Evolutionary conservation across 1,284 basidiomycete species (phyloP).

Genomic region (Trichosporon sp.): DNA sequence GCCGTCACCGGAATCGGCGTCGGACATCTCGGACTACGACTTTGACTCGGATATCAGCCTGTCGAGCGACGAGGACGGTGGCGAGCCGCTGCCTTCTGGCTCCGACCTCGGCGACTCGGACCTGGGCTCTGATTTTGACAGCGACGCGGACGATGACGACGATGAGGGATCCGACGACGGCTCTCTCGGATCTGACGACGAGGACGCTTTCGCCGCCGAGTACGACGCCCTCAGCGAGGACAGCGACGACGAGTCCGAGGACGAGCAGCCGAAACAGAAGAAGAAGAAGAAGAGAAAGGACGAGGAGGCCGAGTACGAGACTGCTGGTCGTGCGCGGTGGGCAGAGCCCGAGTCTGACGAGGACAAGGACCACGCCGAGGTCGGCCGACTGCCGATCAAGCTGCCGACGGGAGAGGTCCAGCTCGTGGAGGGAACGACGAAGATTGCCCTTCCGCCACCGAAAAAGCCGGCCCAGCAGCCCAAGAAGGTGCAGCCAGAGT

Average conservation of each 20-base stretch:
- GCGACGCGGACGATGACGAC: constrained; percentile 34
- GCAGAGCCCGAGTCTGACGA: constrained; percentile 36
- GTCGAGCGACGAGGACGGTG: constrained; percentile 45
- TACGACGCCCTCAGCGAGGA: constrained; percentile 34
- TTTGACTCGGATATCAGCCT: constrained; percentile 50
- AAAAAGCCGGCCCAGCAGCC: constrained; percentile 49
- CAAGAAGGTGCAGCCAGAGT: constrained; percentile 56
- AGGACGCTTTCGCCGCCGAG: constrained; percentile 29
- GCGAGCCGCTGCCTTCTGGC: constrained; percentile 35
- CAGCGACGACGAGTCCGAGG: constrained; percentile 34
- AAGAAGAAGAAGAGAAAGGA: constrained; percentile 42
- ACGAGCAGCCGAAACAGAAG: constrained; percentile 37
- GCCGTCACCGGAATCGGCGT: constrained; percentile 37
- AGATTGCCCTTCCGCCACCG: constrained; percentile 56
- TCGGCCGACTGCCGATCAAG: constrained; percentile 81
- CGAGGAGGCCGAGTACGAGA: constrained; percentile 53
- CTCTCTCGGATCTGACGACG: constrained; percentile 33
- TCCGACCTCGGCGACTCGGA: constrained; percentile 26
- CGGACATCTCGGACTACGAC: constrained; percentile 44
- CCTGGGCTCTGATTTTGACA: constrained; percentile 26
- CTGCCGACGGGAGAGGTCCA: constrained; percentile 74
- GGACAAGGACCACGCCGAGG: constrained; percentile 52
- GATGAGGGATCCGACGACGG: constrained; percentile 33
- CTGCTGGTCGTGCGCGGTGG: constrained; percentile 42
- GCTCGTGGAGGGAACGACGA: constrained; percentile 52